These are phyloP conservation scores for Ramalina intermedia DNA, from an alignment of 495 filamentous ascomycete genomes.

Conservation along the genomic window DNA sequence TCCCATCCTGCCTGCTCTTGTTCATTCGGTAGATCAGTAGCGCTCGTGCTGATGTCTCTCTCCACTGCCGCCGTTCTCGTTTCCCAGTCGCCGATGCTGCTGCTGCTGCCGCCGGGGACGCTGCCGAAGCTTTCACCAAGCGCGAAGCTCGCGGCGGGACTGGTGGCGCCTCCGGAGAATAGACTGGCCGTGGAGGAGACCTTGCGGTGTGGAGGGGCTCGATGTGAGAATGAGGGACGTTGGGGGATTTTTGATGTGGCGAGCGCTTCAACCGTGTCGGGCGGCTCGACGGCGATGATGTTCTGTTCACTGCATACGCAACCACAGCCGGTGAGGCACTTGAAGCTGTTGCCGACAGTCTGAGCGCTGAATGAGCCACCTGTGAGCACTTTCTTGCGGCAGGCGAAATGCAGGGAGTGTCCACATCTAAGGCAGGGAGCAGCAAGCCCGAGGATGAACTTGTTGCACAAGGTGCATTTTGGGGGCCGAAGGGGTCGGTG, in stretches of 20 bases:
- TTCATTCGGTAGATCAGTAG: neutral
- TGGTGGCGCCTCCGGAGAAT: neutral
- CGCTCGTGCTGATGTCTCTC: neutral
- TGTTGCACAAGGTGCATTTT: conserved; percentile 33
- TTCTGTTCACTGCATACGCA: conserved; percentile 33
- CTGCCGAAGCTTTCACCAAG: neutral
- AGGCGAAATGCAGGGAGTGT: conserved; percentile 36
- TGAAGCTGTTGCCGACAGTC: conserved; percentile 5
- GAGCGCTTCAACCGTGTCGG: conserved; percentile 11
- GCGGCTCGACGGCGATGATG: conserved; percentile 17
- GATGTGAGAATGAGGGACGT: neutral
- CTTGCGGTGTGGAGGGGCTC: neutral
- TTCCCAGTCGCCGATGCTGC: neutral
- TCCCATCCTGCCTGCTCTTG: conserved; percentile 4
- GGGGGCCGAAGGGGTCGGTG: conserved; percentile 20
- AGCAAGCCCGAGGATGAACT: conserved; percentile 32
- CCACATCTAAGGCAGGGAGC: conserved; percentile 38
- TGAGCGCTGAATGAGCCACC: no score
- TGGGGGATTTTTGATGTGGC: neutral
- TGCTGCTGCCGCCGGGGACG: no score
- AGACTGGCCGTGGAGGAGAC: no score
- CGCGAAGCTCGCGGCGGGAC: conserved; percentile 1
- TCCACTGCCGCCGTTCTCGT: neutral
- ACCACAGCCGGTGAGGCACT: conserved; percentile 35
- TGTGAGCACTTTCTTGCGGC: conserved; percentile 28